Evolutionary conservation across 306 rosid genomes (phyloP).

Genomic region (Gleditsia sinensis): DNA sequence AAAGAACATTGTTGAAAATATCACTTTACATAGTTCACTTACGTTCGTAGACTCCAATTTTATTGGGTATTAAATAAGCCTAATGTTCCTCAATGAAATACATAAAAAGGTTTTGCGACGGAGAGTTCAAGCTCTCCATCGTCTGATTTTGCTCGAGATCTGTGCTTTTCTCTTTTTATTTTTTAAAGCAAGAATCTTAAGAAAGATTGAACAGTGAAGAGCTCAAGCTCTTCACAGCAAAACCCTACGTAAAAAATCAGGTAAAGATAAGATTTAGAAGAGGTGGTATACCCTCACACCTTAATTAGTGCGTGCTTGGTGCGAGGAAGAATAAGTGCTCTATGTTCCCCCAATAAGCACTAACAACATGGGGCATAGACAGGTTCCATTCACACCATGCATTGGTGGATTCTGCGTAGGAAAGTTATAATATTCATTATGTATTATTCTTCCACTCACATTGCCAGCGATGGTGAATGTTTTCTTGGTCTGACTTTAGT

Average conservation of each 20-base stretch:
- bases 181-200: no score
- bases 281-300: background rate
- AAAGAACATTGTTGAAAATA: no score
- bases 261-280: background rate
- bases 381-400: background rate
- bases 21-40: no score
- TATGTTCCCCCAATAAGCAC: slow-evolving; percentile 20
- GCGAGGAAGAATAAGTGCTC: slow-evolving; percentile 30
- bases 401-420: slow-evolving; percentile 38
- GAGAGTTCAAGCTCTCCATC: no score
- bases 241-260: no score
- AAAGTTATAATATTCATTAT: background rate
- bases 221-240: no score
- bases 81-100: background rate
- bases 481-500: slow-evolving; percentile 10
- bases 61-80: background rate
- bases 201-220: no score
- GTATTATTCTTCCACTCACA: background rate
- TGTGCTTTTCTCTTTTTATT: no score
- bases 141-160: no score
- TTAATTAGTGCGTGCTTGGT: slow-evolving; percentile 23
- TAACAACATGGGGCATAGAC: background rate
- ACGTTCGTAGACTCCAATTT: no score
- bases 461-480: background rate
- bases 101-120: no score